Evolutionary conservation across 2,329 filamentous ascomycete genomes (phyloP), one percentile per base, ranked within the genome.

Genomic region (Sporothrix protearum): DNA sequence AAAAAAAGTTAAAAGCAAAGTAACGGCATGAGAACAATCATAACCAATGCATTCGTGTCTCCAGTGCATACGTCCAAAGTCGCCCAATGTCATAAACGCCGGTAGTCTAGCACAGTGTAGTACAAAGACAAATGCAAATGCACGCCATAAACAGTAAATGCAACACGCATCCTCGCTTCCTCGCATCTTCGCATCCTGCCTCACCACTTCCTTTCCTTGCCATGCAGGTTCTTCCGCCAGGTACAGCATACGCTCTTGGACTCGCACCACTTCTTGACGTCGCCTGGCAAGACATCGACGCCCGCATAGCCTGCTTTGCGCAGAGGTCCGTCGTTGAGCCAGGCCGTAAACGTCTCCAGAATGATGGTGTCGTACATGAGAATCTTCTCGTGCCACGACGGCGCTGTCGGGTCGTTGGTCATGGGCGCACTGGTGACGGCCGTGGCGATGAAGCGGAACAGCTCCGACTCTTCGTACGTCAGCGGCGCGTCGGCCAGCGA

Each of bases 221-320:
- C 87, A 0, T 80, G 80, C 45, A 82, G 53, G 71, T 81, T 88
- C 74, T 87, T 86, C 76, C 85, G 89, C 89, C 89, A 92, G 42
- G 94, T 83, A 80, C 94, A 97, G 77, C 94, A 96, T 10, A 98
- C 85, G 61, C 94, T 94, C 79, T 91, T 91, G 53, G 88, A 89
- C 80, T 97, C 92, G 78, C 95, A 97, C 95, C 95, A 98, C 76
- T 86, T 88, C 84, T 96, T 94, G 22, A 96, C 91, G 78, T 92
- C 89, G 39, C 79, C 83, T 0, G 87, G 82, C 7, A 83, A 84
- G 10, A 92, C 86, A 78, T 92, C 89, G 9, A 84, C 89, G 9
- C 85, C 85, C 75, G 92, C 90, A 76, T 87, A 91, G 0, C 88
- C 88, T 0, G 88, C 85, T 3, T 83, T 82, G 14, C 84, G 85